Evolutionary conservation across 345 rosid genomes (phyloP).

Genomic region (Arabis alpina): DNA sequence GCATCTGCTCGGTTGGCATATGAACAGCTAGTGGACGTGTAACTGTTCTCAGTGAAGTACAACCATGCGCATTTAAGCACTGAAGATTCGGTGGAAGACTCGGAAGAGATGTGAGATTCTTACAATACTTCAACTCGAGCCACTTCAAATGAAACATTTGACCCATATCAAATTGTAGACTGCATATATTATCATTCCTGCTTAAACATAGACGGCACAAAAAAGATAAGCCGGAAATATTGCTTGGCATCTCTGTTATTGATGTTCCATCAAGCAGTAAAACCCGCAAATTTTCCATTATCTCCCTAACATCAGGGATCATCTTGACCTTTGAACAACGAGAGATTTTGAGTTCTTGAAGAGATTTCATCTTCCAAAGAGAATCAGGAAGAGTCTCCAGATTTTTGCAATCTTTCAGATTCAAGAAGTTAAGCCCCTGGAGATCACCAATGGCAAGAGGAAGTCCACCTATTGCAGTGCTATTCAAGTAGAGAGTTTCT

Average conservation of each 20-base stretch:
- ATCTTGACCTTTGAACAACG: background rate
- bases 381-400: constrained; percentile 6
- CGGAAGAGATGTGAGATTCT: constrained; percentile 25
- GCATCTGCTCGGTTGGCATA: background rate
- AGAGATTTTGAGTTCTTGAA: constrained; percentile 35
- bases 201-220: constrained; percentile 34
- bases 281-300: background rate
- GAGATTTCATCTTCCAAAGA: constrained; percentile 19
- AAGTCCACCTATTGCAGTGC: constrained; percentile 30
- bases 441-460: constrained; percentile 28
- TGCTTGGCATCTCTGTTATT: constrained; percentile 1
- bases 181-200: background rate
- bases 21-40: background rate
- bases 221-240: background rate
- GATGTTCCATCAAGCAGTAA: constrained; percentile 32
- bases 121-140: constrained; percentile 34
- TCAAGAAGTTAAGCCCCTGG: constrained; percentile 3
- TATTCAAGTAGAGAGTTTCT: constrained; percentile 10
- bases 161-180: constrained; percentile 4
- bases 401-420: constrained; percentile 26
- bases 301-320: background rate
- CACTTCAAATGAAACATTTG: constrained; percentile 15
- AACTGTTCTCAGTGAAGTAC: constrained; percentile 23
- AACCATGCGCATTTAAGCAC: constrained; percentile 33
- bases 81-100: constrained; percentile 35